Conservation (phyloP, 2,329 filamentous ascomycete species). For the Beauveria sp. region DNA sequence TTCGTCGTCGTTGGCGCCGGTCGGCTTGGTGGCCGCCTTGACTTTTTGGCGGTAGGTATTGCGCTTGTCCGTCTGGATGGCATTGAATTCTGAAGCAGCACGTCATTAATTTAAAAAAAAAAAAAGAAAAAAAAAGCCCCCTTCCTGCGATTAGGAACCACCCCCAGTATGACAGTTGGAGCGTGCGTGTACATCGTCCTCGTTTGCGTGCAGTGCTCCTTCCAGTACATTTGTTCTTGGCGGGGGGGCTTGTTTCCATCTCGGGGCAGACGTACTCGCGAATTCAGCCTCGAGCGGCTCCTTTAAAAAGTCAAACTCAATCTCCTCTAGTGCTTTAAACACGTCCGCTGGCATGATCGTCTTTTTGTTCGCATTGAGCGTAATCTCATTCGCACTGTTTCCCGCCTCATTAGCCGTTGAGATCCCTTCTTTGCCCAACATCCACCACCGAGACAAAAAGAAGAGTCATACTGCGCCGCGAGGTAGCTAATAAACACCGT, state of each 20-base stretch:
- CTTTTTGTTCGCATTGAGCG: conserved; percentile 60
- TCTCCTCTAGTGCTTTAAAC: conserved; percentile 67
- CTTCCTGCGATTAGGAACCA: not conserved
- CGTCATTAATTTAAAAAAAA: conserved; percentile 1
- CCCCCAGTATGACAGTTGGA: too few relatives aligned
- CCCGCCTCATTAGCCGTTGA: not conserved
- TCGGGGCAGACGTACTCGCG: conserved; percentile 46
- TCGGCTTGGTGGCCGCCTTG: conserved; percentile 56
- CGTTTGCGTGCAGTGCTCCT: too few relatives aligned
- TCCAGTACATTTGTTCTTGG: not conserved
- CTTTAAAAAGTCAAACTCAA: conserved; percentile 67
- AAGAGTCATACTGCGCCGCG: conserved; percentile 56
- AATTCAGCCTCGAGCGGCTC: conserved; percentile 66
- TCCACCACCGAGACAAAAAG: not conserved
- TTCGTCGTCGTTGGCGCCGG: conserved; percentile 11
- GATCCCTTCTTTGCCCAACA: too few relatives aligned
- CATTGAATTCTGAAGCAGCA: conserved; percentile 55
- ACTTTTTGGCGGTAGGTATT: conserved; percentile 65
- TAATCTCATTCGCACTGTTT: conserved; percentile 64
- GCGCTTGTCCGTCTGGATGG: conserved; percentile 65
- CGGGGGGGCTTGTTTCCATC: too few relatives aligned
- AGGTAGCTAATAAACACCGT: conserved; percentile 80
- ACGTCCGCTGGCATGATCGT: conserved; percentile 71
- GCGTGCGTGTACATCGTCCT: too few relatives aligned
- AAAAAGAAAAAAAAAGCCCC: not conserved